Evolutionary conservation across 371 early-diverging fungal species (phyloP).

Genomic region (Phascolomyces articulosus): DNA sequence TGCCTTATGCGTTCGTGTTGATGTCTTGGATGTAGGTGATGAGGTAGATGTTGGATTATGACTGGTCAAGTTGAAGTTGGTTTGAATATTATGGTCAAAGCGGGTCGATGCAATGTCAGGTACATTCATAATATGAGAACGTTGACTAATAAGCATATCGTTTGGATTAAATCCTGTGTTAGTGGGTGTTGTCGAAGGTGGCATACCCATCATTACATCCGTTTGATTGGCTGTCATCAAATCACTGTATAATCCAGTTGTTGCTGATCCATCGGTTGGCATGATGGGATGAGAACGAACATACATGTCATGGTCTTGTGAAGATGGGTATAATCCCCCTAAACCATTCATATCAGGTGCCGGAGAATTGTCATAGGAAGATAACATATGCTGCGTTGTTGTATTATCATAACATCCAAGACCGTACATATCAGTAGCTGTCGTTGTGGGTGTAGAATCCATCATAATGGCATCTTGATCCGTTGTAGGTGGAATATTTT

Average conservation of each 20-base stretch:
- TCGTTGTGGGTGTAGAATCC: not conserved
- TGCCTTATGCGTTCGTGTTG: conserved; percentile 1
- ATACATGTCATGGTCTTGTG: conserved; percentile 15
- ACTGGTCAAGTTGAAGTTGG: conserved; percentile 30
- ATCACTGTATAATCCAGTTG: not conserved
- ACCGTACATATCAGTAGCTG: conserved; percentile 3
- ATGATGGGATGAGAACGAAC: conserved; percentile 16
- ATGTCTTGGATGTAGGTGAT: not conserved
- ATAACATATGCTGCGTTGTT: not conserved
- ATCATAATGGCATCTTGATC: conserved; percentile 7
- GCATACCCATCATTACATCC: conserved; percentile 7
- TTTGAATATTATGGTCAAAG: conserved; percentile 29
- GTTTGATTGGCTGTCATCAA: not conserved
- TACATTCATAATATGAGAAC: conserved; percentile 31
- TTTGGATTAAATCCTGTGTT: not conserved
- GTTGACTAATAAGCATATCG: conserved; percentile 23
- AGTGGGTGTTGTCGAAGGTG: not conserved
- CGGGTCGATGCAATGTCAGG: conserved; percentile 22
- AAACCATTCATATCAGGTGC: not conserved
- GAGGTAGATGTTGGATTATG: not conserved
- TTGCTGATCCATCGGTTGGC: not conserved
- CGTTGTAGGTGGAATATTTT: conserved; percentile 1
- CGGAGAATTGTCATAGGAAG: not conserved
- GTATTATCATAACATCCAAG: conserved; percentile 1
- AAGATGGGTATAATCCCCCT: conserved; percentile 6